Base-by-base conservation (phyloP, 2,329 filamentous ascomycete species). In the Ambrosiella beaveri region DNA sequence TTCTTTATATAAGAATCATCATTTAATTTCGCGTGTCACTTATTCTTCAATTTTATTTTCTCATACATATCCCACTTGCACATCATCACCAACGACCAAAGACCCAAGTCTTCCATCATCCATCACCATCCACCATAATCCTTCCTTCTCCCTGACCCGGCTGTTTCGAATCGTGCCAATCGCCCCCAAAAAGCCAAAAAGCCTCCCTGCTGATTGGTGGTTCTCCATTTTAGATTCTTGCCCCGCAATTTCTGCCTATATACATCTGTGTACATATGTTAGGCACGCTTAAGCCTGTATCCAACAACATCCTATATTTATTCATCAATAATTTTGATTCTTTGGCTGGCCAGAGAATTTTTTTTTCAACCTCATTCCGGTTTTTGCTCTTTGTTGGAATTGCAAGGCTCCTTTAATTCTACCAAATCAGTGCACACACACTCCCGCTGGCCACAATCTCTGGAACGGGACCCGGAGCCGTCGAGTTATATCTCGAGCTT, bases 141-240 rank as follows among this genome's bases (percentile, higher is more conserved):
- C 41, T 44, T 27, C 6, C 41, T 44, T 44, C 44, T 52, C 17
- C 44, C 39, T 50, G 56, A 5, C 27, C 36, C 44, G 15, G 53
- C 15, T 36, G 56, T 57, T 57, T 57, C 56, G 47, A 57, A 40
- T 57, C 17, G 36, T 52, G 56, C 56, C 36, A 45, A 57, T 57
- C 56, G 56, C 52, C n/a, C 44, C 52, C 11, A 57, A 57, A 47
- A 9, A n/a, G 39, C 27, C 27, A 27, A 41, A 40, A 27, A 27
- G 27, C 27, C 27, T 38, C 45, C 56, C 56, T 57, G 44, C 38
- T 47, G 56, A 57, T 57, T 47, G 56, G 19, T 47, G 53, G 15
- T 12, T n/a, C n/a, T 11, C 39, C 39, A 27, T 27, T 27, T 27
- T 27, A 27, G 5, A 27, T 27, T 27, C 27, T 27, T 27, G 27